phyloP scores from a whole-genome alignment of 2,329 filamentous ascomycete genomes.

The Purpureocillium lavendulum region DNA sequence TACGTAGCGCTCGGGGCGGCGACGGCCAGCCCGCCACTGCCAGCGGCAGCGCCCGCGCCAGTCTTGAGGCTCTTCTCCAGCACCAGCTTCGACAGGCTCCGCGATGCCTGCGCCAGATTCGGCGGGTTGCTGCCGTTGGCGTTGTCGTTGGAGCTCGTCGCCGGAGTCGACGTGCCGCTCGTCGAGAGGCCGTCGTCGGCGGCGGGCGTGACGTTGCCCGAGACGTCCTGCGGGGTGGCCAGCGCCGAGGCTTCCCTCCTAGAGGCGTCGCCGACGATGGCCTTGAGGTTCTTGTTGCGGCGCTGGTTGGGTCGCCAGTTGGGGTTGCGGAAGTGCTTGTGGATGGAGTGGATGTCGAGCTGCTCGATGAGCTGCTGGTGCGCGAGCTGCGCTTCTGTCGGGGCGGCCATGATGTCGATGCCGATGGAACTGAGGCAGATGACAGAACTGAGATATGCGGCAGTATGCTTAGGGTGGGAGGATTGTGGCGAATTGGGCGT shows the following conservation, averaged over 20 bases:
- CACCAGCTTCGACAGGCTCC: slow-evolving; percentile 78
- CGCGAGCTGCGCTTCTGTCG: slow-evolving; percentile 65
- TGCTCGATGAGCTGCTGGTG: slow-evolving; percentile 82
- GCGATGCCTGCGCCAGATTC: slow-evolving; percentile 83
- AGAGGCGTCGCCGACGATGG: slow-evolving; percentile 82
- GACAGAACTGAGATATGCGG: too few relatives aligned
- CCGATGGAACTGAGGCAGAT: background rate
- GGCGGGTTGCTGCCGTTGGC: slow-evolving; percentile 33
- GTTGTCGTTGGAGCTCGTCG: slow-evolving; percentile 23
- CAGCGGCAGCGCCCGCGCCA: slow-evolving; percentile 17
- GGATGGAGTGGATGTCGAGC: slow-evolving; percentile 81
- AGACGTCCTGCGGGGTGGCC: slow-evolving; percentile 67
- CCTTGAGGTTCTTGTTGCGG: slow-evolving; percentile 98
- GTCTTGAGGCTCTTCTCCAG: slow-evolving; percentile 67
- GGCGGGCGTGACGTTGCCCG: slow-evolving; percentile 62
- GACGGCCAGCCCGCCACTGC: slow-evolving; percentile 6
- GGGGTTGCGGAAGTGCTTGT: slow-evolving; percentile 84
- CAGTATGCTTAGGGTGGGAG: too few relatives aligned
- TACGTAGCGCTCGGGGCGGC: slow-evolving; percentile 72
- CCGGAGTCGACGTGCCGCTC: slow-evolving; percentile 50
- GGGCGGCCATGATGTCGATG: slow-evolving; percentile 53
- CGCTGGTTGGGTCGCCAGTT: slow-evolving; percentile 89
- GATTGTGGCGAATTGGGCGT: background rate
- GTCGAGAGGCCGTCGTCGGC: slow-evolving; percentile 46
- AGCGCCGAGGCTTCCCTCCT: slow-evolving; percentile 84